Evolutionary conservation across 768 basidiomycete genomes (phyloP).

Genomic region (Agrocybe chaxingu): DNA sequence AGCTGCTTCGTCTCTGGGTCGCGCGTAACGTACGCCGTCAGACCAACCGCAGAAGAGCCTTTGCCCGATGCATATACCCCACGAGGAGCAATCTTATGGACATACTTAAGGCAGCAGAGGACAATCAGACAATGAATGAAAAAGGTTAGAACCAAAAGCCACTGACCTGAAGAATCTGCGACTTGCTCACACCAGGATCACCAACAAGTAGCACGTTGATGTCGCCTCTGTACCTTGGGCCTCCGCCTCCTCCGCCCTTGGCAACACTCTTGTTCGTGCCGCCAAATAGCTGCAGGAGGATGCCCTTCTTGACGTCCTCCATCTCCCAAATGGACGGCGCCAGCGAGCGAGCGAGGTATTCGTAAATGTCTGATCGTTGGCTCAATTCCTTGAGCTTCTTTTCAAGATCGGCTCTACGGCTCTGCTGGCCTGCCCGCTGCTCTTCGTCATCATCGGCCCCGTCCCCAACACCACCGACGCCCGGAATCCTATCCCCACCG

Average conservation of each 20-base stretch:
- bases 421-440: constrained; percentile 33
- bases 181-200: constrained; percentile 96
- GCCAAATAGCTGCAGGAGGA: constrained; percentile 92
- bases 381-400: constrained; percentile 72
- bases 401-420: constrained; percentile 72
- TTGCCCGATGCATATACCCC: constrained; percentile 98
- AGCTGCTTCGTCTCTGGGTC: constrained; percentile 98
- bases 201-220: constrained; percentile 97
- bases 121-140: not conserved
- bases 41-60: constrained; percentile 96
- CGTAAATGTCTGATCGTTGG: constrained; percentile 78
- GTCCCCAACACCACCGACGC: constrained; percentile 68
- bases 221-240: constrained; percentile 95
- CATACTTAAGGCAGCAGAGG: constrained; percentile 58
- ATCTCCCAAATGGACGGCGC: constrained; percentile 97
- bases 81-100: constrained; percentile 96
- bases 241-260: constrained; percentile 90
- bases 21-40: constrained; percentile 97
- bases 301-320: constrained; percentile 99
- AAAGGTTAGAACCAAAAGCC: not conserved
- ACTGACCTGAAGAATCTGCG: constrained; percentile 85
- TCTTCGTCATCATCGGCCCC: constrained; percentile 46
- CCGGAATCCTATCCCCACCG: constrained; percentile 66
- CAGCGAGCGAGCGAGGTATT: constrained; percentile 76
- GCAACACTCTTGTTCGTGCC: constrained; percentile 97